Evolutionary conservation across 257 asterid species (phyloP), one percentile per base, ranked within the genome.

Genomic region (Nicotiana tomentosiformis): DNA sequence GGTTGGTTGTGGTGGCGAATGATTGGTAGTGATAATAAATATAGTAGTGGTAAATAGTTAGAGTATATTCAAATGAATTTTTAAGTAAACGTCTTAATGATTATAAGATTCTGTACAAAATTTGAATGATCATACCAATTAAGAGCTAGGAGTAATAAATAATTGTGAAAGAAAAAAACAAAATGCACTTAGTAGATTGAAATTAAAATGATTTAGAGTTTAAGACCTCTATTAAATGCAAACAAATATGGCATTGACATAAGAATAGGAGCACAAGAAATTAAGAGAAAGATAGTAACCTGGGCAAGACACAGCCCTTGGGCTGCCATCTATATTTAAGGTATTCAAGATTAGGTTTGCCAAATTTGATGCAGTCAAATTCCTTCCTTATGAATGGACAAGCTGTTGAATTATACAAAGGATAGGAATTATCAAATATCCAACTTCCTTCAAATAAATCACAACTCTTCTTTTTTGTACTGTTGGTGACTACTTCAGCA

Each of bases 321-420:
- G 97, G 97, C 30, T 92, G 91, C 97, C 97, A 93, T 86, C 93
- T 84, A 56, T 89, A 92, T 51, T 89, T 88, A 32, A 92, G 97
- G 62, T 88, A 93, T 56, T 80, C 66, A 53, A 23, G 91, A 81
- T 93, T 90, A 0, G 90, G 81, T 30, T 92, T 88, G 0, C 93
- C 97, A 49, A 66, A 93, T 84, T 89, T 92, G 33, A 87, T 57
- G 87, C 98, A 93, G 70, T 89, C 90, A 85, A 92, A 93, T 62
- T 91, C 93, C 55, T 86, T 86, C 1, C 98, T 90, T 49, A 93
- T 87, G 8, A 83, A 84, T 3, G 92, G 89, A 65, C 98, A 93
- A 29, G 78, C 72, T 1, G 81, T 68, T 0, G 97, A 90, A 84
- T 90, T 83, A 82, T 86, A 90, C 16, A 92, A 87, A n/a, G 98